Conservation (phyloP, 257 asterid species). For the Catharanthus roseus region DNA sequence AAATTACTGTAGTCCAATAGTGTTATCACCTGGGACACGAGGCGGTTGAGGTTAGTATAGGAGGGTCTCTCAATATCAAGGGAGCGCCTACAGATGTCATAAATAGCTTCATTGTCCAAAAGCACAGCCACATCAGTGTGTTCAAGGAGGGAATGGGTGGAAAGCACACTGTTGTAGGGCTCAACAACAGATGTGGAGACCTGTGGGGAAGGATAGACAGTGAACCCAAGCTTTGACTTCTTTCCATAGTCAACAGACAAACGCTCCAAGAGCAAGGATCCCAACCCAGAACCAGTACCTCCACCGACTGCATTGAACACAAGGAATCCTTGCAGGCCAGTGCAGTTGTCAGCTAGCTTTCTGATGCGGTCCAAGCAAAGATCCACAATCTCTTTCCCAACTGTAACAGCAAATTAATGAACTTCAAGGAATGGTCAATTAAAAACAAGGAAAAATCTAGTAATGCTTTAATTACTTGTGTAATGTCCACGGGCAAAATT, state of each 20-base stretch:
- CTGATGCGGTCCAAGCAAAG: conserved; percentile 42
- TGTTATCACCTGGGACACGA: conserved; percentile 30
- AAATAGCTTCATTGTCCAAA: conserved; percentile 41
- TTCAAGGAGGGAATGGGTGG: conserved; percentile 38
- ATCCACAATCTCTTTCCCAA: conserved; percentile 46
- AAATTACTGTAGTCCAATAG: background rate
- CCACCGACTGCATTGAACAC: conserved; percentile 43
- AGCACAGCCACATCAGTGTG: conserved; percentile 40
- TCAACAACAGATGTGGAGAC: conserved; percentile 43
- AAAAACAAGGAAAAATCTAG: background rate
- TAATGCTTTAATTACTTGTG: conserved; percentile 24
- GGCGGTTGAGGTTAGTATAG: conserved; percentile 40
- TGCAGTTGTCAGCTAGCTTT: conserved; percentile 42
- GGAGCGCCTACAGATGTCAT: conserved; percentile 38
- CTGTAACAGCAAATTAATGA: conserved; percentile 21
- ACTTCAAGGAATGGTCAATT: background rate
- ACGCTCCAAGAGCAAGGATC: conserved; percentile 36
- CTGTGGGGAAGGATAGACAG: conserved; percentile 38
- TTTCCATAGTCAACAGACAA: conserved; percentile 36
- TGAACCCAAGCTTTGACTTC: conserved; percentile 38
- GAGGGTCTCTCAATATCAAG: conserved; percentile 38
- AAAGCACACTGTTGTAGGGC: conserved; percentile 41
- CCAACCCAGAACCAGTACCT: conserved; percentile 42
- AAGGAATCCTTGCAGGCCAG: conserved; percentile 42
- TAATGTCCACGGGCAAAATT: conserved; percentile 46